Evolutionary conservation across 2,329 filamentous ascomycete species (phyloP).

Genomic region (Pseudogymnoascus sp.): DNA sequence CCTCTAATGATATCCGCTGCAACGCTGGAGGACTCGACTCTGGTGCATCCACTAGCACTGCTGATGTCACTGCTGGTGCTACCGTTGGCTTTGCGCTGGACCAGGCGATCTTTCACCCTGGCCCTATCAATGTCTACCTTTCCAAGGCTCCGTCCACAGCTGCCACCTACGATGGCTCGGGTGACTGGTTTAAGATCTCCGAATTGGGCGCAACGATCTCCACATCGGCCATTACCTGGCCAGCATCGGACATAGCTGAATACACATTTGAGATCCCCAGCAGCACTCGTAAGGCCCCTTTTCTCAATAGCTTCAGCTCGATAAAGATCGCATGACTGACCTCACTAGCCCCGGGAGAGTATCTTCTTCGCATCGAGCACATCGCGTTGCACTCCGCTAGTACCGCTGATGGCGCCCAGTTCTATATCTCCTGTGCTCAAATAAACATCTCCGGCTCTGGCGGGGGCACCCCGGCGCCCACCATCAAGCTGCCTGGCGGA

Average conservation of each 20-base stretch:
- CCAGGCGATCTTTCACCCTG: conserved; percentile 40
- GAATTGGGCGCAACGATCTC: not conserved
- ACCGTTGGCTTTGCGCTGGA: conserved; percentile 40
- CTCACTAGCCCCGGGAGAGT: conserved; percentile 29
- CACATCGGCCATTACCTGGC: not conserved
- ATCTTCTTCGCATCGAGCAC: conserved; percentile 36
- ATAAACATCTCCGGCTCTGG: conserved; percentile 29
- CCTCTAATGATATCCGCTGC: conserved; percentile 38
- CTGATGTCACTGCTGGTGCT: conserved; percentile 38
- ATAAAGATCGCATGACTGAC: not conserved
- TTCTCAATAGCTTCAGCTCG: not conserved
- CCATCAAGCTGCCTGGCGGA: conserved; percentile 19
- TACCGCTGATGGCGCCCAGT: conserved; percentile 31
- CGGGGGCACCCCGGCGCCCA: conserved; percentile 17
- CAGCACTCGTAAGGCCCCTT: not conserved
- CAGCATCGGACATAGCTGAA: not conserved
- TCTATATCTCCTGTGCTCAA: conserved; percentile 38
- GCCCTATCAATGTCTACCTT: conserved; percentile 36
- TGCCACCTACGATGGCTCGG: conserved; percentile 37
- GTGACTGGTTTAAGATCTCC: conserved; percentile 35
- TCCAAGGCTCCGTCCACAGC: conserved; percentile 37
- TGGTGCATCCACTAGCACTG: conserved; percentile 32
- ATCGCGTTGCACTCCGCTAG: conserved; percentile 36
- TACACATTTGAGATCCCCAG: not conserved
- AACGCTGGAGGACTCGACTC: conserved; percentile 33